Evolutionary conservation across 805 yeast genomes (phyloP), one percentile per base, ranked within the genome.

Genomic region (Starmerella scarabaei): DNA sequence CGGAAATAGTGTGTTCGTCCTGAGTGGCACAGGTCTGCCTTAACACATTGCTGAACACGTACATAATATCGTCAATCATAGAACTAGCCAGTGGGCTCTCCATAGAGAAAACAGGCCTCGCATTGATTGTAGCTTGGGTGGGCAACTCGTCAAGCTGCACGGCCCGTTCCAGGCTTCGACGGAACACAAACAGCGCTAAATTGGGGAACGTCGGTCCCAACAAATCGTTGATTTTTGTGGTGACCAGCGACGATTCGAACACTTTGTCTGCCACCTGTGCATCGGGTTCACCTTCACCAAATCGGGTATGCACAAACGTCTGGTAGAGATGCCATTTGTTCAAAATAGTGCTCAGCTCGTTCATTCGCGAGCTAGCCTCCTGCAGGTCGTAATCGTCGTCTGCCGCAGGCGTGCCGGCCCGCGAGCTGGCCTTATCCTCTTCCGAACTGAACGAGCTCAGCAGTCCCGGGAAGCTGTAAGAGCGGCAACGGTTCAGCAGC

Each of bases 111-210:
- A 37, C 43, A 5, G 39, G 21, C 17, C 31, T 41, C 18, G 41
- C 42, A 9, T 35, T 32, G 31, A 46, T 38, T 5, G 35, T 30
- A 3, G 16, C 30, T 32, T 30, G 21, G 2, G 45, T 6, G 1
- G 94, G 94, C 16, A 81, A 49, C 49, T 79, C 85, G 56, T 91
- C 97, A 26, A 84, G 66, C 36, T 74, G 68, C 34, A 81, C 71
- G 2, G 95, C 82, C 53, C 79, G 83, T 53, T 81, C 91, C 30
- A 86, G 67, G 0, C 95, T 80, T 31, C 83, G 68, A 40, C 84
- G 66, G 49, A 85, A 68, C 42, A 80, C 80, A 56, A 75, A 83
- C 4, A 73, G 63, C 35, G 75, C 64, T 40, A 86, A 59, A 2
- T 65, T 56, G 46, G 81, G 84, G 55, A 80, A 82, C 1, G 76